A percentile compares a stretch with the other conserved stretches of the same genome.
These are phyloP conservation scores for Iris pallida DNA, from an alignment of 116 monocot genomes.

Conservation along the genomic window DNA sequence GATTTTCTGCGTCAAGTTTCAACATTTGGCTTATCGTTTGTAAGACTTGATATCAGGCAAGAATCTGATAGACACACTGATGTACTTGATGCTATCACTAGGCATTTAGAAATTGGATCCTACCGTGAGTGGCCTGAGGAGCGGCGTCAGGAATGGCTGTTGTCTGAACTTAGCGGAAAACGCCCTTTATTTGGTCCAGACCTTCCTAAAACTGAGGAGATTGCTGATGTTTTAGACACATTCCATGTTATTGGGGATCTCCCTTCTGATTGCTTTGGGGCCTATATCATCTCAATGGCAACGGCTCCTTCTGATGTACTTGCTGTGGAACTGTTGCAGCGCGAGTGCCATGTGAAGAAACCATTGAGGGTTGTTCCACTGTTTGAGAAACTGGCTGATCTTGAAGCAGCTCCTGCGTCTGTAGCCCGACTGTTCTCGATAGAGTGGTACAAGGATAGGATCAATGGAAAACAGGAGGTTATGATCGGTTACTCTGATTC, in stretches of 20 bases:
- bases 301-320: constrained; percentile 82
- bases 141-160: constrained; percentile 67
- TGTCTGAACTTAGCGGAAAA: constrained; percentile 72
- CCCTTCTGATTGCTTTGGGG: constrained; percentile 85
- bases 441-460: constrained; percentile 75
- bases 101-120: constrained; percentile 60
- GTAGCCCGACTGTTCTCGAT: constrained; percentile 69
- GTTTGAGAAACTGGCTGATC: constrained; percentile 82
- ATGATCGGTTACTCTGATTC: constrained; percentile 92
- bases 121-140: constrained; percentile 84
- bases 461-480: constrained; percentile 75
- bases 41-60: constrained; percentile 76
- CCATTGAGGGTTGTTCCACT: constrained; percentile 76
- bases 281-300: constrained; percentile 98
- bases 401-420: constrained; percentile 73
- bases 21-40: constrained; percentile 76
- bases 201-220: constrained; percentile 87
- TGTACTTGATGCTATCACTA: constrained; percentile 76
- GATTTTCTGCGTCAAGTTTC: constrained; percentile 83
- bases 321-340: constrained; percentile 85
- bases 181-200: constrained; percentile 67
- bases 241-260: constrained; percentile 81
- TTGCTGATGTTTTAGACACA: constrained; percentile 83
- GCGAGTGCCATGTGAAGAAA: constrained; percentile 65
- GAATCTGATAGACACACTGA: constrained; percentile 85